Base-by-base conservation (phyloP, 2,329 filamentous ascomycete species). In the Fusarium camptoceras region DNA sequence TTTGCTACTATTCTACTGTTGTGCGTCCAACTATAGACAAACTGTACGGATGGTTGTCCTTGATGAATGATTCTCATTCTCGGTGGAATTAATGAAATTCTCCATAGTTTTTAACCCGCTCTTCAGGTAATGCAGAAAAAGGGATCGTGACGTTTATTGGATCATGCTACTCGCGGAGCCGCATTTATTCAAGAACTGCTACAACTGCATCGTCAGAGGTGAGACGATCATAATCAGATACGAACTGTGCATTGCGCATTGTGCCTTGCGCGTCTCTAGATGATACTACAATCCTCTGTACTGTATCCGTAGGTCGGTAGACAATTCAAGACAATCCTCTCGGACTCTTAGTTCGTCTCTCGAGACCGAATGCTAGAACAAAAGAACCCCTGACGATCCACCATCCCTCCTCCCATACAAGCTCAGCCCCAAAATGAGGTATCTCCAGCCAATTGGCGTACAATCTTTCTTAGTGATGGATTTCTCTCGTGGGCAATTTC, bases 191-290 rank as follows among this genome's bases (percentile, higher is more conserved):
- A 63, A 42, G 41, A 43, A 59, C 31, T 57, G 56, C 48, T 48
- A 34, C 49, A 37, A 44, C 11, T 51, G 39, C 22, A 20, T 18
- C 16, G 22, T 51, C 16, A 30, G 34, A 47, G 37, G 39, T 28
- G 28, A 46, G 64, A 41, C 51, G 67, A 70, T 70, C 67, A 59
- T 64, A 68, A 70, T 62, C 44, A 62, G 34, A 25, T 57, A 44
- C 53, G 50, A 39, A 57, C 46, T 63, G 59, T 15, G 37, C 25
- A 27, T 27, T 27, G 25, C 28, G 39, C 50, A 30, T 54, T 42
- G 59, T 44, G 31, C 15, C 25, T 48, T 54, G 16, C 48, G 37
- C 28, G 20, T 41, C 25, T 25, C 22, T n/a, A 31, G 12, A 30
- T 12, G 6, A 12, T 5, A 28, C 15, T 34, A 16, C 31, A 25